Evolutionary conservation across 2,329 filamentous ascomycete species (phyloP).

Genomic region (Cladosporium sp.): DNA sequence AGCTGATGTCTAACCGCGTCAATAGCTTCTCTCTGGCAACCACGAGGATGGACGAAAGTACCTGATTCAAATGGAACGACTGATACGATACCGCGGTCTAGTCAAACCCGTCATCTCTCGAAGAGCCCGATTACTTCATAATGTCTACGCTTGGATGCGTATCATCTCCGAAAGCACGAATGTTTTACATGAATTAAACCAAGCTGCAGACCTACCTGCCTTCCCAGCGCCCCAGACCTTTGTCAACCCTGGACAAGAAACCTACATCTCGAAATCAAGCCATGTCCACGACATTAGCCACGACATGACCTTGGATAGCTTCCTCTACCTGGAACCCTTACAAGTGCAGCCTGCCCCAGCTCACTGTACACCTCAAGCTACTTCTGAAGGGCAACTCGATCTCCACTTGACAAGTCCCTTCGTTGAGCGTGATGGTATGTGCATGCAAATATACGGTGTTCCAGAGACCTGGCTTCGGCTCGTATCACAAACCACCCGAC

Average conservation of each 20-base stretch:
- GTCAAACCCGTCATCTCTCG: constrained; percentile 34
- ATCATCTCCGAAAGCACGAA: constrained; percentile 28
- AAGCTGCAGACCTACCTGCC: background rate
- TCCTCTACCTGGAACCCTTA: constrained; percentile 34
- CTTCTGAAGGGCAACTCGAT: constrained; percentile 29
- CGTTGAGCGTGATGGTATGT: constrained; percentile 33
- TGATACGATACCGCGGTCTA: constrained; percentile 34
- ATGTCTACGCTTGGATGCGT: constrained; percentile 36
- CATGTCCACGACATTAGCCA: background rate
- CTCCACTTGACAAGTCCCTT: constrained; percentile 38
- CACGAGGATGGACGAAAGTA: constrained; percentile 31
- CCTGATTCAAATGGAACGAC: constrained; percentile 35
- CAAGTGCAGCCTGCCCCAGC: constrained; percentile 36
- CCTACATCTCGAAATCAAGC: background rate
- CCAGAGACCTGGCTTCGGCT: constrained; percentile 42
- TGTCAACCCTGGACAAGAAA: too few species aligned
- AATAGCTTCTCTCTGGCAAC: constrained; percentile 20
- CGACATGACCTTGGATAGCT: constrained; percentile 34
- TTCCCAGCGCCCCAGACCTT: background rate
- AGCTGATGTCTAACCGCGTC: background rate
- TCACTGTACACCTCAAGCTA: constrained; percentile 36
- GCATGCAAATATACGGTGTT: constrained; percentile 40
- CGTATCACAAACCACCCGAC: constrained; percentile 40
- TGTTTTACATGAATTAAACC: constrained; percentile 22
- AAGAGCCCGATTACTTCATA: constrained; percentile 36